Evolutionary conservation across 345 rosid genomes (phyloP).

Genomic region (Garcia nutans): DNA sequence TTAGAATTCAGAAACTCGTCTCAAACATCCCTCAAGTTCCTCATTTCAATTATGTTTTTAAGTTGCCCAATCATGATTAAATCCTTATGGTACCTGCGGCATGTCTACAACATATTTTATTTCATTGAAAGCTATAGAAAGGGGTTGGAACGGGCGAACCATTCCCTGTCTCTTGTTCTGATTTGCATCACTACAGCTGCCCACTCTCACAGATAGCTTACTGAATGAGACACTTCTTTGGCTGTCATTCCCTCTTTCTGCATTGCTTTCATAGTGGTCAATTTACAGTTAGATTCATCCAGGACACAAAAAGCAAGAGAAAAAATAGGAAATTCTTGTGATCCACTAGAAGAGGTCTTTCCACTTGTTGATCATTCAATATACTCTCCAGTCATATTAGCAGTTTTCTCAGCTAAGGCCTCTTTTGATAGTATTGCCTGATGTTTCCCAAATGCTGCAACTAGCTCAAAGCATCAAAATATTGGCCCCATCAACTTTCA

Average conservation of each 20-base stretch:
- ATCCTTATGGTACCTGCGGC: conserved; percentile 53
- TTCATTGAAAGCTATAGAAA: conserved; percentile 55
- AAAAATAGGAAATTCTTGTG: not conserved
- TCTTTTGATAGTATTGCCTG: conserved; percentile 21
- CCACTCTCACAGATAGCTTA: not conserved
- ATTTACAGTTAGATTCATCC: not conserved
- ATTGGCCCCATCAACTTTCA: not conserved
- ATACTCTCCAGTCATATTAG: conserved; percentile 9
- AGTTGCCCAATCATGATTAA: not conserved
- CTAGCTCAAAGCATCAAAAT: conserved; percentile 16
- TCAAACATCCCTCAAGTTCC: not conserved
- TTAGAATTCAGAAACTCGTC: not conserved
- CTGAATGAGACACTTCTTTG: not conserved
- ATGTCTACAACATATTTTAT: conserved; percentile 59
- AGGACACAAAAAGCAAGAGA: not conserved
- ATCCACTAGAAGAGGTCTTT: not conserved
- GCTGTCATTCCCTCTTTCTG: conserved; percentile 13
- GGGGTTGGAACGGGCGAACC: conserved; percentile 40
- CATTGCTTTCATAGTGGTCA: not conserved
- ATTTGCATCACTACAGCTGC: not conserved
- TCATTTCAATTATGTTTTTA: not conserved
- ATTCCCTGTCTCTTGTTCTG: conserved; percentile 11
- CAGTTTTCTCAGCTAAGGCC: conserved; percentile 5
- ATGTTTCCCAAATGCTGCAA: conserved; percentile 24
- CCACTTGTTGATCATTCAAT: not conserved